Base-by-base conservation (phyloP, 2,329 filamentous ascomycete species). In the Fusarium sublunatum region DNA sequence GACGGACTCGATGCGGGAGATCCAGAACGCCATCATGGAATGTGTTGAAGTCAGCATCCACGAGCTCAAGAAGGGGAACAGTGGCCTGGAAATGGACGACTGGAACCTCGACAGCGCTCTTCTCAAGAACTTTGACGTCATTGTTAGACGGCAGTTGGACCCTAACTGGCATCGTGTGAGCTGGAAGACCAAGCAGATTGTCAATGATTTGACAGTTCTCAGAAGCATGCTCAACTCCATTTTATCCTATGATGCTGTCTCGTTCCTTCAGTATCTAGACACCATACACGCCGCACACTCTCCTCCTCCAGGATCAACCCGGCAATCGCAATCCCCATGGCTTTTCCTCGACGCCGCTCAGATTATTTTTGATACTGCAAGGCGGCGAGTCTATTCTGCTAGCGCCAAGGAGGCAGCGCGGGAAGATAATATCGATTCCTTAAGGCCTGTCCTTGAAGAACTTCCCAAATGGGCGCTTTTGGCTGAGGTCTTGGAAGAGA, bases 151-250 rank as follows among this genome's bases (percentile, higher is more conserved):
- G 55, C 95, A 99, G 75, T 81, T 99, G 15, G 93, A 98, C 72
- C 93, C 94, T 5, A 93, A 98, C 56, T 99, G 95, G 95, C 95
- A 99, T 79, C 88, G 95, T 50, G 91, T 97, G 47, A 97, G 91
- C 75, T 96, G 91, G 83, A 93, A 95, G 76, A 98, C 94, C 3
- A 92, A 91, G 70, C 93, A 97, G 76, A 97, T 99, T 67, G 94
- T 96, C 53, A 90, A 89, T 70, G 95, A 98, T 73, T 76, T 99
- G 67, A 90, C 89, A 1, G 88, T 97, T 15, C 82, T 99, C 34
- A 86, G 94, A 54, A 88, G 87, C 22, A 89, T 98, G 75, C 83
- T 99, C 13, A 90, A 94, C 76, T 90, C 82, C 32, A 82, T 99
- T 19, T 83, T 99, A 25, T 89, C 90, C 3, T 92, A 95, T 67